phyloP scores from a whole-genome alignment of 2,329 filamentous ascomycete genomes.

The Orbilia blumenaviensis region DNA sequence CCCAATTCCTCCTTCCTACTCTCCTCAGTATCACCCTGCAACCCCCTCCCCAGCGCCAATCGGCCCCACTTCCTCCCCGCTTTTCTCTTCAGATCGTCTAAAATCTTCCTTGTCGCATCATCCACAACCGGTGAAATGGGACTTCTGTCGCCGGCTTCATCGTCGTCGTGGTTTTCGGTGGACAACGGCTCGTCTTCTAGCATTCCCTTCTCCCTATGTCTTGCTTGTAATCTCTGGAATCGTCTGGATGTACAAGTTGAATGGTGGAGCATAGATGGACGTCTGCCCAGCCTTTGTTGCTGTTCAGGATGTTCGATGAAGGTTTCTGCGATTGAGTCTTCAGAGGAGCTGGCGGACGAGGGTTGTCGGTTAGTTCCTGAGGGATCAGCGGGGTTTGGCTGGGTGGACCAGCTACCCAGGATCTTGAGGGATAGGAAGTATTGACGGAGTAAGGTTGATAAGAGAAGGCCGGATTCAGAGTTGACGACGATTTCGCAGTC shows the following conservation, averaged over 20 bases:
- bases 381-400: constrained; percentile 63
- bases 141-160: constrained; percentile 56
- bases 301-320: constrained; percentile 53
- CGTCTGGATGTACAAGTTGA: constrained; percentile 36
- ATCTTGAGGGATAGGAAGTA: constrained; percentile 90
- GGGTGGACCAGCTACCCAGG: constrained; percentile 77
- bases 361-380: constrained; percentile 56
- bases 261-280: constrained; percentile 38
- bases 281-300: constrained; percentile 33
- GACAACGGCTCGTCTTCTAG: constrained; percentile 38
- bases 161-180: constrained; percentile 62
- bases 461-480: constrained; percentile 86
- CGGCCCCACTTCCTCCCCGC: constrained; percentile 78
- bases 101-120: constrained; percentile 61
- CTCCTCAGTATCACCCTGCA: constrained; percentile 67
- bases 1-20: constrained; percentile 67
- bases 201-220: constrained; percentile 47
- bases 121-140: constrained; percentile 59
- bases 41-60: constrained; percentile 65
- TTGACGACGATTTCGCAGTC: constrained; percentile 80
- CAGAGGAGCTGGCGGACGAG: constrained; percentile 54
- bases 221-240: constrained; percentile 29
- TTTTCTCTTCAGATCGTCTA: constrained; percentile 73
- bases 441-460: constrained; percentile 85
- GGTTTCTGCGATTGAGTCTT: constrained; percentile 52